Conservation (phyloP, 352 stramenopile species). For the Pseudoperonospora humuli region DNA sequence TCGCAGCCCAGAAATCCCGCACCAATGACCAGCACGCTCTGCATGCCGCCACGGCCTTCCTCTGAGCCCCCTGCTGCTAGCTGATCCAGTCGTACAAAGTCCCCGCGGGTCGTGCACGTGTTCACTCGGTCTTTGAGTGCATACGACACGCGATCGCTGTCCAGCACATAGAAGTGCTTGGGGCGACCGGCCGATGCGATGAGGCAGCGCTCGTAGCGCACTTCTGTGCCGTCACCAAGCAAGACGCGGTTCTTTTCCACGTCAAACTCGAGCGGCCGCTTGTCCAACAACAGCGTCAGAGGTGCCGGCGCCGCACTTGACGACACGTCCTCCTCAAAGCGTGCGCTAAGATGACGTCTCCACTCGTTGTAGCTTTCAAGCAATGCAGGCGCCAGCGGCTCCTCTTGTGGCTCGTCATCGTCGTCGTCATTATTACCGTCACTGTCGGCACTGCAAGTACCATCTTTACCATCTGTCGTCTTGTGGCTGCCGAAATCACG, state of each 20-base stretch:
- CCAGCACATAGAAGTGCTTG: conserved; percentile 84
- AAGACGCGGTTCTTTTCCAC: conserved; percentile 79
- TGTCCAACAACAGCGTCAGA: conserved; percentile 74
- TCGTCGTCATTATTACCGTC: background rate
- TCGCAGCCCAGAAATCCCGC: conserved; percentile 88
- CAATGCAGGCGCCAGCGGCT: conserved; percentile 42
- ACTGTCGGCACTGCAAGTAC: background rate
- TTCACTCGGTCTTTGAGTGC: conserved; percentile 84
- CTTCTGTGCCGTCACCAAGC: conserved; percentile 71
- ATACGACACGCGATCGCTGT: conserved; percentile 77
- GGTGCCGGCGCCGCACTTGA: conserved; percentile 13
- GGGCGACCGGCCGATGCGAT: conserved; percentile 79
- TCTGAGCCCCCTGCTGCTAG: conserved; percentile 32
- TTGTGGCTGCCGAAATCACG: conserved; percentile 30
- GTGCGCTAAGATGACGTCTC: conserved; percentile 74
- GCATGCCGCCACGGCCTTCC: conserved; percentile 28
- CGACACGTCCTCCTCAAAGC: conserved; percentile 63
- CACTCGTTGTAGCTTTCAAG: conserved; percentile 88
- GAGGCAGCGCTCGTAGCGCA: conserved; percentile 82
- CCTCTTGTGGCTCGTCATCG: conserved; percentile 14
- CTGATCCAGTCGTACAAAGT: conserved; percentile 77
- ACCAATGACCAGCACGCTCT: conserved; percentile 77
- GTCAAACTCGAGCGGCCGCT: conserved; percentile 72
- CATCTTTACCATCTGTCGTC: background rate
- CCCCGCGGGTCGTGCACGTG: conserved; percentile 61